phyloP scores from a whole-genome alignment of 257 asterid genomes.

The Solanum commersonii region DNA sequence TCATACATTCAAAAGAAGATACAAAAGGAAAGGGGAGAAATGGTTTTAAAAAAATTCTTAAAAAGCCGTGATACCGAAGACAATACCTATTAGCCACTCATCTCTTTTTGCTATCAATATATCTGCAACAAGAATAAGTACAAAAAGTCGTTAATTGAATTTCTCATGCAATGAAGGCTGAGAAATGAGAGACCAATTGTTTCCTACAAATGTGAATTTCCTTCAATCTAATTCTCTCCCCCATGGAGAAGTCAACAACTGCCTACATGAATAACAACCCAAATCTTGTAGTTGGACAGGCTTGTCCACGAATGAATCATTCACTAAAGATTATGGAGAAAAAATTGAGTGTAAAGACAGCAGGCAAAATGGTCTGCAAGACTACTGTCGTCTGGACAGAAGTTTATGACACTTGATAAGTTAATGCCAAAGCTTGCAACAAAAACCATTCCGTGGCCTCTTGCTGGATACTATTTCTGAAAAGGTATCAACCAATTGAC shows the following conservation, averaged over 20 bases:
- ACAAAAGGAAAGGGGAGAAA: not conserved
- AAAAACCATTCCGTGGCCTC: constrained; percentile 38
- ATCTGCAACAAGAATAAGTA: not conserved
- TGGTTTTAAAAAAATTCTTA: not conserved
- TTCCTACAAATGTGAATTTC: not conserved
- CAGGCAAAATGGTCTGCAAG: not conserved
- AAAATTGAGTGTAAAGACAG: not conserved
- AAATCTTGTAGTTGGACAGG: constrained; percentile 7
- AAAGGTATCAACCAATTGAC: constrained; percentile 30
- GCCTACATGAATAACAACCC: not conserved
- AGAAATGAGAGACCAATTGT: constrained; percentile 1
- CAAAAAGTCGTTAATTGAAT: not conserved
- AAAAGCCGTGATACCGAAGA: not conserved
- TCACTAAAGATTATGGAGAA: not conserved
- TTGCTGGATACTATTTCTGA: constrained; percentile 31
- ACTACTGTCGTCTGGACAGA: not conserved
- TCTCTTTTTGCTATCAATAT: not conserved
- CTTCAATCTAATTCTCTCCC: not conserved
- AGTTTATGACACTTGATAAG: not conserved
- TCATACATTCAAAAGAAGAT: not conserved
- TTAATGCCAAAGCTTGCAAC: constrained; percentile 42
- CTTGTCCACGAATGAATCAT: constrained; percentile 3
- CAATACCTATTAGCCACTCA: not conserved
- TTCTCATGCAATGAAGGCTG: not conserved
- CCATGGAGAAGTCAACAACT: not conserved